phyloP scores from a whole-genome alignment of 768 basidiomycete genomes.

The Suillus fuscotomentosus region DNA sequence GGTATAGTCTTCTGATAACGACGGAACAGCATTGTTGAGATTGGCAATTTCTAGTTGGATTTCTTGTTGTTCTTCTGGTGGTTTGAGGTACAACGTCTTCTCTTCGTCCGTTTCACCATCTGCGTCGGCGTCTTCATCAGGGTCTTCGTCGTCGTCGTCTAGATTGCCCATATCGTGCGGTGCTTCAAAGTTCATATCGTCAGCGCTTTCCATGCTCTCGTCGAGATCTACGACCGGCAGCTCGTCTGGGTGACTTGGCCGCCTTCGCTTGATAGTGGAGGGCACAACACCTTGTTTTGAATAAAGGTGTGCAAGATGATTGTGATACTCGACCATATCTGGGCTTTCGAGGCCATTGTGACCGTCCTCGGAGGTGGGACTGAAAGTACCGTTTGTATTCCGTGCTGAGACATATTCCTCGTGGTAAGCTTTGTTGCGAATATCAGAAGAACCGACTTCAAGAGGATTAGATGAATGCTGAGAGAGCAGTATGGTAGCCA shows the following conservation, averaged over 20 bases:
- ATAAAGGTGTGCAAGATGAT: constrained; percentile 48
- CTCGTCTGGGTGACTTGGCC: constrained; percentile 17
- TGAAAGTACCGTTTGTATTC: constrained; percentile 28
- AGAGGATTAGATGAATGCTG: constrained; percentile 76
- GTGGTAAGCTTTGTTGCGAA: constrained; percentile 46
- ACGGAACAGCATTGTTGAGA: constrained; percentile 63
- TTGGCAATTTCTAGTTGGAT: constrained; percentile 77
- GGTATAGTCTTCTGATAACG: constrained; percentile 65
- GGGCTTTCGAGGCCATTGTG: constrained; percentile 35
- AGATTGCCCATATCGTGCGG: constrained; percentile 32
- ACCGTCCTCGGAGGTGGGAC: constrained; percentile 53
- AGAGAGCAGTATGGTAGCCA: constrained; percentile 49
- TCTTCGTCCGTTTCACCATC: constrained; percentile 58
- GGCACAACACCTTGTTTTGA: constrained; percentile 20
- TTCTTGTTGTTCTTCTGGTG: constrained; percentile 66
- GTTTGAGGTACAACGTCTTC: constrained; percentile 52
- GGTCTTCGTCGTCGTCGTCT: constrained; percentile 33
- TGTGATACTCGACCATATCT: constrained; percentile 46
- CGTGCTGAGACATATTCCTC: constrained; percentile 37
- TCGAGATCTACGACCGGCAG: constrained; percentile 43
- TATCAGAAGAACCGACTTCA: constrained; percentile 63
- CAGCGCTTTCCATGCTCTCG: constrained; percentile 46
- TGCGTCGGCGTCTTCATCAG: constrained; percentile 33
- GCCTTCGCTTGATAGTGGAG: constrained; percentile 19
- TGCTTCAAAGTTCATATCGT: constrained; percentile 33